Percentiles rank a stretch among this genome's conserved stretches.
phyloP scores from a whole-genome alignment of 2,329 filamentous ascomycete species.

The Ceratocystis lukuohia region DNA sequence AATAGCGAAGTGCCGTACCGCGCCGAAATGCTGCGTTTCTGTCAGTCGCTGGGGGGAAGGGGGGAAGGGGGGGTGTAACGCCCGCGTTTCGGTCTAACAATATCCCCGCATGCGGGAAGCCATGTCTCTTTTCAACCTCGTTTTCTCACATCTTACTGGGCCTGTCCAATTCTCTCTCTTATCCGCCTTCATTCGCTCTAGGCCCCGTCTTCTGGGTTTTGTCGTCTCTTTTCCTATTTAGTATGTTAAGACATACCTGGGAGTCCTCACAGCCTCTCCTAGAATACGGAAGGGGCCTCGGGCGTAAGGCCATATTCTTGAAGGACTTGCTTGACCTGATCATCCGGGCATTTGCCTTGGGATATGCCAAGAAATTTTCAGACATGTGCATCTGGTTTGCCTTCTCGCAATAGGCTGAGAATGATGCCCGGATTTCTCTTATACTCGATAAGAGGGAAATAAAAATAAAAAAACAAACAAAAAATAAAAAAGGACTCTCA shows the following conservation, averaged over 20 bases:
- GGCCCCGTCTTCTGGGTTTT: not conserved
- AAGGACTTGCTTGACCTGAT: not conserved
- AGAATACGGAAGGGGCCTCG: not conserved
- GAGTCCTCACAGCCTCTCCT: not conserved
- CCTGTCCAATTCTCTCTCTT: no score
- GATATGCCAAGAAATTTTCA: not conserved
- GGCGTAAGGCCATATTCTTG: not conserved
- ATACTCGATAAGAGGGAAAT: not conserved
- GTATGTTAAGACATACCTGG: not conserved
- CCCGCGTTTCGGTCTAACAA: not conserved
- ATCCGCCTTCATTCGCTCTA: not conserved
- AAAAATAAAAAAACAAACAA: not conserved
- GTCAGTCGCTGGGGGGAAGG: not conserved
- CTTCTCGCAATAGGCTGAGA: not conserved
- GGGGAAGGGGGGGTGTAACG: not conserved
- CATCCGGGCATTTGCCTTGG: not conserved
- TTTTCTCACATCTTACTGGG: not conserved
- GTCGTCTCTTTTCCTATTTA: not conserved
- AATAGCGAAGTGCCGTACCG: constrained; percentile 5
- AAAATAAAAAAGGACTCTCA: no score
- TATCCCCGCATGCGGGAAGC: not conserved
- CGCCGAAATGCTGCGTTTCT: constrained; percentile 1
- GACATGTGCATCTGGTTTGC: not conserved
- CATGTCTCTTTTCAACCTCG: not conserved
- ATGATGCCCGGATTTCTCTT: not conserved